A percentile compares a stretch with the other conserved stretches of the same genome.
phyloP scores from a whole-genome alignment of 805 yeast species.

The Lipomyces spencermartinsiae region DNA sequence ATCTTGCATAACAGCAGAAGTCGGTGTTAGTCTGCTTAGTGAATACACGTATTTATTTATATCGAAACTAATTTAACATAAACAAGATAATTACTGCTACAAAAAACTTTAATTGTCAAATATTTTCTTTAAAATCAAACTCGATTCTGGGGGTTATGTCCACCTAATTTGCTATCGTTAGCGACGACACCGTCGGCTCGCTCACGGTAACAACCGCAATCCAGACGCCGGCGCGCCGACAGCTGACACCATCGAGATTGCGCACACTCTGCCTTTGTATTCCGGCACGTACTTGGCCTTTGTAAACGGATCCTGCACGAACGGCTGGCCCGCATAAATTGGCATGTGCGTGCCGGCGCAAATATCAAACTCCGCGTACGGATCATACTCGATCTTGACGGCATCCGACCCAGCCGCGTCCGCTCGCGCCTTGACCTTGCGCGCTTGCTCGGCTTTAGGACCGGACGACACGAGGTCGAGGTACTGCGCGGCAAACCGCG shows the following conservation, averaged over 20 bases:
- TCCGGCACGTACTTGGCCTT: slow-evolving; percentile 84
- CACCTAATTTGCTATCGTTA: no score
- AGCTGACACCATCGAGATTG: slow-evolving; percentile 73
- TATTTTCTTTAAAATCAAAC: not conserved
- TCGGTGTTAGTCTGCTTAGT: no score
- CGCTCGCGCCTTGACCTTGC: slow-evolving; percentile 77
- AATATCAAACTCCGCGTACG: slow-evolving; percentile 86
- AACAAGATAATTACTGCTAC: not conserved
- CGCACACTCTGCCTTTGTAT: slow-evolving; percentile 80
- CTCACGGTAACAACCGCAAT: slow-evolving; percentile 55
- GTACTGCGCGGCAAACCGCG: slow-evolving; percentile 86
- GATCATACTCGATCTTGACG: slow-evolving; percentile 89
- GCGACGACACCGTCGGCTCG: not conserved
- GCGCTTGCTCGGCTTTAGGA: slow-evolving; percentile 75
- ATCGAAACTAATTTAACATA: not conserved
- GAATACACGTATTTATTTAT: not conserved
- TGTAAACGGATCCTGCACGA: slow-evolving; percentile 78
- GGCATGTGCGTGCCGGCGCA: slow-evolving; percentile 90
- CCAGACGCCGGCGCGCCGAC: slow-evolving; percentile 96
- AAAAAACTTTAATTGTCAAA: not conserved
- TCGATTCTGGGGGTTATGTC: not conserved
- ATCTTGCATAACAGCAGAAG: not conserved
- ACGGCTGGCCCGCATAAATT: slow-evolving; percentile 76
- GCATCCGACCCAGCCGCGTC: slow-evolving; percentile 85
- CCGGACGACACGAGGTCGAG: slow-evolving; percentile 73